These are phyloP conservation scores for Lactarius pseudohatsudake DNA, from an alignment of 768 basidiomycete genomes.

Conservation along the genomic window DNA sequence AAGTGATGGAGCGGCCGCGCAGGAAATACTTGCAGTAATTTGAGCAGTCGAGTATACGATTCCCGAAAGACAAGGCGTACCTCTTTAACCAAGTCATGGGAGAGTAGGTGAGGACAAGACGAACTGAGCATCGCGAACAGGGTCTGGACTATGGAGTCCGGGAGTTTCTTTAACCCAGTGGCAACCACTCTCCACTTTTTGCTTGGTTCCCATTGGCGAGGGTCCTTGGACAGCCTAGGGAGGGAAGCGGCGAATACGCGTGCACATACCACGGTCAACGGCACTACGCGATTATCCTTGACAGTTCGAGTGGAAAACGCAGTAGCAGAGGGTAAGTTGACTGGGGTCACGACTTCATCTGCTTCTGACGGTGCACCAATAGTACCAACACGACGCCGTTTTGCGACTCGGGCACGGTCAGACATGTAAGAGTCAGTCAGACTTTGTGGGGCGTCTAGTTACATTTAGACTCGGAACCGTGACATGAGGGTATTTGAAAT, in stretches of 20 bases:
- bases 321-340: conserved; percentile 48
- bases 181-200: conserved; percentile 33
- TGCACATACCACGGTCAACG: conserved; percentile 51
- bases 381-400: conserved; percentile 38
- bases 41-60: not conserved
- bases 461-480: not conserved
- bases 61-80: conserved; percentile 37
- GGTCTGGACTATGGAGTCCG: conserved; percentile 50
- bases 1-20: conserved; percentile 49
- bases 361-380: conserved; percentile 50
- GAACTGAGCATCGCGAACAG: conserved; percentile 52
- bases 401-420: conserved; percentile 27
- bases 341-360: conserved; percentile 41
- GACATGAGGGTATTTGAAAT: not conserved
- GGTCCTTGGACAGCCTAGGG: conserved; percentile 40
- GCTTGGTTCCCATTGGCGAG: conserved; percentile 40
- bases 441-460: too few species aligned
- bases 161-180: conserved; percentile 46
- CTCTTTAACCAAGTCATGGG: conserved; percentile 54
- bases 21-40: conserved; percentile 51
- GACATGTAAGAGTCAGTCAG: conserved; percentile 10
- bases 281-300: conserved; percentile 36
- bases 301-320: conserved; percentile 46
- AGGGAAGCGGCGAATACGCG: conserved; percentile 52
- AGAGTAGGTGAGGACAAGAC: conserved; percentile 51